These are phyloP conservation scores for Nectriaceae sp. DNA, from an alignment of 2,329 filamentous ascomycete species.

Conservation along the genomic window DNA sequence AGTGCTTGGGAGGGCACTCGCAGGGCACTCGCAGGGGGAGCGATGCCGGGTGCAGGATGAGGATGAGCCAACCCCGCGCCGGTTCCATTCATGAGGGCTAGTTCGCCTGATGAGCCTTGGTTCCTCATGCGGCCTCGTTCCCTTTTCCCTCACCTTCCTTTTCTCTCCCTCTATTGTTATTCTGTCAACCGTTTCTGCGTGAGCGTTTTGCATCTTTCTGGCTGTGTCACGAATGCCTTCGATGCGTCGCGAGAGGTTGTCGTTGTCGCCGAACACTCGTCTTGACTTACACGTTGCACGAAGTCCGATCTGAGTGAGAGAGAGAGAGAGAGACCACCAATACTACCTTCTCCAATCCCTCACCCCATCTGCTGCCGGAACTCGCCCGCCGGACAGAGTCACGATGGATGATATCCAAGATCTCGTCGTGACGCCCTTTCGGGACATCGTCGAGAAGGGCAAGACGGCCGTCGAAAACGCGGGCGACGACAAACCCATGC, in stretches of 20 bases:
- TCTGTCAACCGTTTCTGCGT: background rate
- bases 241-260: conserved; percentile 11
- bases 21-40: too few relatives aligned
- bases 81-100: conserved; percentile 1
- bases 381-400: conserved; percentile 1
- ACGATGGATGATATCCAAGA: conserved; percentile 43
- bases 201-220: background rate
- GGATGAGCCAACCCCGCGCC: conserved; percentile 1
- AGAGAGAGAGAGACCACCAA: conserved; percentile 4
- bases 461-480: conserved; percentile 50
- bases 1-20: too few relatives aligned
- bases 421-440: conserved; percentile 53
- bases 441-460: conserved; percentile 55
- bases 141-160: background rate
- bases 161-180: background rate
- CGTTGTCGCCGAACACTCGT: conserved; percentile 16
- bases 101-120: conserved; percentile 1
- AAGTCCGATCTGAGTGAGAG: background rate
- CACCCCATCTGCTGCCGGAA: conserved; percentile 1
- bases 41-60: too few relatives aligned
- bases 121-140: conserved; percentile 1
- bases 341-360: conserved; percentile 8
- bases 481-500: conserved; percentile 46
- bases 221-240: conserved; percentile 2
- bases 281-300: conserved; percentile 29